Conservation (phyloP, 1,284 basidiomycete genomes). For the Tilletia indica region DNA sequence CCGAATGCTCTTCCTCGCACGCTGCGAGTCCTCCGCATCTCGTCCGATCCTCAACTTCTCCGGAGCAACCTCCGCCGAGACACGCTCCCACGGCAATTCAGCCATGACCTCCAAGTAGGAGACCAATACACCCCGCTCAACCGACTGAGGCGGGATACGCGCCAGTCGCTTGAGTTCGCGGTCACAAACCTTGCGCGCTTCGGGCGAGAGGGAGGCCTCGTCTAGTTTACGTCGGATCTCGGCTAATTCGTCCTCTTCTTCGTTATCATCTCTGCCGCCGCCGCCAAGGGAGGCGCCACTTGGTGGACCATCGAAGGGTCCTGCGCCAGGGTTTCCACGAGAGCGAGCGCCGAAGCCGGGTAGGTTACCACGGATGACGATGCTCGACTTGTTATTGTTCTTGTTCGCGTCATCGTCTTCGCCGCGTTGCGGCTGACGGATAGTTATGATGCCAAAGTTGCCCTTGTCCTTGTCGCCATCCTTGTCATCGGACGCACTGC, state of each 20-base stretch:
- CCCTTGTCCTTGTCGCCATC: conserved; percentile 19
- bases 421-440: conserved; percentile 30
- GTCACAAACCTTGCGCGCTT: conserved; percentile 52
- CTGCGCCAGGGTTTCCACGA: conserved; percentile 20
- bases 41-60: conserved; percentile 13
- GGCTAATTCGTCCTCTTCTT: conserved; percentile 50
- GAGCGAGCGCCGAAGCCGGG: conserved; percentile 18
- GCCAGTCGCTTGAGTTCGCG: conserved; percentile 52
- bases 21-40: neutral
- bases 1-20: neutral
- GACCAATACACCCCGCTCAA: conserved; percentile 54
- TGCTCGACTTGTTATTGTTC: conserved; percentile 25
- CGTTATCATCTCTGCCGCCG: conserved; percentile 31
- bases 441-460: conserved; percentile 38
- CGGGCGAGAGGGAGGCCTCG: conserved; percentile 39
- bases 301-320: neutral
- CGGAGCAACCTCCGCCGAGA: conserved; percentile 4
- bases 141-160: conserved; percentile 52
- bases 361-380: conserved; percentile 31
- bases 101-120: conserved; percentile 56
- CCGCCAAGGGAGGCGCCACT: conserved; percentile 24
- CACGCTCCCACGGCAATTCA: conserved; percentile 53
- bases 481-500: conserved; percentile 17
- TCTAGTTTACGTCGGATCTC: conserved; percentile 46
- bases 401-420: conserved; percentile 21